These are phyloP conservation scores for Passalora sequoiae DNA, from an alignment of 2,329 filamentous ascomycete genomes.

Conservation along the genomic window DNA sequence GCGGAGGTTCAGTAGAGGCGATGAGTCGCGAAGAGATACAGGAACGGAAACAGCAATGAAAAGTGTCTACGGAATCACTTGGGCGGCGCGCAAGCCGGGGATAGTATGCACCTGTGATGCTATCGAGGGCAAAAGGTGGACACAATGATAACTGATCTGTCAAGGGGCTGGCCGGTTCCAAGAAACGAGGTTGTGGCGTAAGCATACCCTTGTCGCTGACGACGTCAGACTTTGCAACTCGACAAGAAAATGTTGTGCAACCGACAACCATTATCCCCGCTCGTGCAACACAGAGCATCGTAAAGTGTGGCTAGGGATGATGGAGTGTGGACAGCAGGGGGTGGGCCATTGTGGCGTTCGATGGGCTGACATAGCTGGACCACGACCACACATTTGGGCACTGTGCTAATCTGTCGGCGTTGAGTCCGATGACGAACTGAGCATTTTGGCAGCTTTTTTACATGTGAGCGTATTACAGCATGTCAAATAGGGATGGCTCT, in stretches of 20 bases:
- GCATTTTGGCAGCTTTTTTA: neutral
- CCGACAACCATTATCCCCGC: neutral
- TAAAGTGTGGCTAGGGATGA: neutral
- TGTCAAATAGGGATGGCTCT: neutral
- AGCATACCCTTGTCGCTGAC: slow-evolving; percentile 2
- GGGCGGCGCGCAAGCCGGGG: neutral
- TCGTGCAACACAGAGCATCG: neutral
- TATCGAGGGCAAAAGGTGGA: neutral
- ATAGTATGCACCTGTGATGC: slow-evolving; percentile 7
- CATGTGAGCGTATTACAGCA: neutral
- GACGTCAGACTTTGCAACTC: neutral
- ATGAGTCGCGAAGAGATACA: slow-evolving; percentile 2
- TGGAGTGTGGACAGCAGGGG: neutral
- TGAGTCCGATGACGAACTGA: neutral
- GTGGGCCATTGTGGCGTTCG: neutral
- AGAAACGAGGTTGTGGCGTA: slow-evolving; percentile 3
- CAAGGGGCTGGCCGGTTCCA: slow-evolving; percentile 3
- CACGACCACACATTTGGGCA: no score
- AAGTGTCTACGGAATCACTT: neutral
- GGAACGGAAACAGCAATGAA: slow-evolving; percentile 3
- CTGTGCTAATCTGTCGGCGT: no score
- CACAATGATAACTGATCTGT: neutral
- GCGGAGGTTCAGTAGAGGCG: no score
- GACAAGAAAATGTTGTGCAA: slow-evolving; percentile 3
- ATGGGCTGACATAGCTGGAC: no score